These are phyloP conservation scores for Echinochloa phyllopogon DNA, from an alignment of 176 grass and related monocot species.

Conservation along the genomic window DNA sequence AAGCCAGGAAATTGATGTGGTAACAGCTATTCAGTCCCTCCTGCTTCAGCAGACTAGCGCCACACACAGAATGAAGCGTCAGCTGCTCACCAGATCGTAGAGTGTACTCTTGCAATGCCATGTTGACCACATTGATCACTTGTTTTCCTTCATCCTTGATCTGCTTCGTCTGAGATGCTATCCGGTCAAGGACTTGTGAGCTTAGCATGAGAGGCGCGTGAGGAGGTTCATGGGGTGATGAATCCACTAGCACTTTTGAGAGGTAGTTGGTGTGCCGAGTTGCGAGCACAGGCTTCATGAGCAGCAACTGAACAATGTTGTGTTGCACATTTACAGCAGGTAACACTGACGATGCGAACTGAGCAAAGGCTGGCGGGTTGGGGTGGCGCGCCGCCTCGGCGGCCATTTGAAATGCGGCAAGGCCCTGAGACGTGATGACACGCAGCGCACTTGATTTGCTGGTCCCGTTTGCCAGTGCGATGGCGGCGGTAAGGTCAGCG, in stretches of 20 bases:
- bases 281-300: not conserved
- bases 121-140: slow-evolving; percentile 9
- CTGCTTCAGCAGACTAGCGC: not conserved
- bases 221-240: not conserved
- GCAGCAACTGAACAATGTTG: not conserved
- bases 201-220: not conserved
- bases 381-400: not conserved
- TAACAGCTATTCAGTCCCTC: not conserved
- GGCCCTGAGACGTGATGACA: not conserved
- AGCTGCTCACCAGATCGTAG: not conserved
- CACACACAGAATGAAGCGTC: slow-evolving; percentile 38
- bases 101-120: slow-evolving; percentile 5
- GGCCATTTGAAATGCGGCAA: not conserved
- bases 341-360: slow-evolving; percentile 4
- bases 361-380: slow-evolving; percentile 15
- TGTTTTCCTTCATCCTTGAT: not conserved
- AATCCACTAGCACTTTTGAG: not conserved
- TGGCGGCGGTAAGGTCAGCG: slow-evolving; percentile 1
- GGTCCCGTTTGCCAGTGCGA: slow-evolving; percentile 22
- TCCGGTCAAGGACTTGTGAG: not conserved
- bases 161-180: not conserved
- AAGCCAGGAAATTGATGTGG: slow-evolving; percentile 42
- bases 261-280: slow-evolving; percentile 15
- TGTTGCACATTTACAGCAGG: not conserved
- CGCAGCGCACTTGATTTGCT: slow-evolving; percentile 20